Evolutionary conservation across 352 stramenopile genomes (phyloP).

Genomic region (Plasmopara halstedii): DNA sequence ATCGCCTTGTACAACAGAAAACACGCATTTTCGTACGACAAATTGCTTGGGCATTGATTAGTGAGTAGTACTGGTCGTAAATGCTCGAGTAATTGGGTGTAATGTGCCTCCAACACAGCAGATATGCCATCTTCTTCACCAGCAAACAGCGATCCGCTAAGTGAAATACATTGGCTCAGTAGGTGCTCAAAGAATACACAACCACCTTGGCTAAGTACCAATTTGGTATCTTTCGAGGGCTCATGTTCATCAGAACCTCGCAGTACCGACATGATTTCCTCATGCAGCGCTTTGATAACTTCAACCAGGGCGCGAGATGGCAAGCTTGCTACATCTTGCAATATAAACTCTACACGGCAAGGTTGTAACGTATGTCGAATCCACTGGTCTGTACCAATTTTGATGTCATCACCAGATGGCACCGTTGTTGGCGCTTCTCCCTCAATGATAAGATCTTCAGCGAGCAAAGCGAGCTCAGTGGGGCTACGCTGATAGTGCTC

Average conservation of each 20-base stretch:
- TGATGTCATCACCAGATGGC: conserved; percentile 1
- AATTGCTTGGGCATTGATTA: conserved; percentile 18
- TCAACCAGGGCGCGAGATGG: conserved; percentile 35
- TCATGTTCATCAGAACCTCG: conserved; percentile 18
- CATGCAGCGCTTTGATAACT: conserved; percentile 45
- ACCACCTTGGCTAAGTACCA: conserved; percentile 39
- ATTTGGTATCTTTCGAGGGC: conserved; percentile 15
- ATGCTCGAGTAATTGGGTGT: conserved; percentile 32
- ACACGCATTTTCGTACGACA: conserved; percentile 59
- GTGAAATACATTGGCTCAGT: conserved; percentile 32
- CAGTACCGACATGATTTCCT: conserved; percentile 38
- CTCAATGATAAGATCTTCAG: conserved; percentile 43
- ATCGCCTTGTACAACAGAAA: conserved; percentile 58
- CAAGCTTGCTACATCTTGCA: conserved; percentile 50
- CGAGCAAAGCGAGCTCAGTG: conserved; percentile 34
- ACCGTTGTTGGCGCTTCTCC: conserved; percentile 14
- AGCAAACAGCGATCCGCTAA: conserved; percentile 27
- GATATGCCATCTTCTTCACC: conserved; percentile 36
- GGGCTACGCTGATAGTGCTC: conserved; percentile 27
- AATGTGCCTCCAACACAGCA: conserved; percentile 43
- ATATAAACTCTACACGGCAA: conserved; percentile 54
- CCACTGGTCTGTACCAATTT: conserved; percentile 51
- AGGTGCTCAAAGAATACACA: conserved; percentile 69
- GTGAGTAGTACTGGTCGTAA: conserved; percentile 40
- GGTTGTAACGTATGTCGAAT: conserved; percentile 54